Percentiles rank a stretch among this genome's conserved stretches.
Conservation (phyloP, 2,329 filamentous ascomycete species). For the Fusarium anthophilum region DNA sequence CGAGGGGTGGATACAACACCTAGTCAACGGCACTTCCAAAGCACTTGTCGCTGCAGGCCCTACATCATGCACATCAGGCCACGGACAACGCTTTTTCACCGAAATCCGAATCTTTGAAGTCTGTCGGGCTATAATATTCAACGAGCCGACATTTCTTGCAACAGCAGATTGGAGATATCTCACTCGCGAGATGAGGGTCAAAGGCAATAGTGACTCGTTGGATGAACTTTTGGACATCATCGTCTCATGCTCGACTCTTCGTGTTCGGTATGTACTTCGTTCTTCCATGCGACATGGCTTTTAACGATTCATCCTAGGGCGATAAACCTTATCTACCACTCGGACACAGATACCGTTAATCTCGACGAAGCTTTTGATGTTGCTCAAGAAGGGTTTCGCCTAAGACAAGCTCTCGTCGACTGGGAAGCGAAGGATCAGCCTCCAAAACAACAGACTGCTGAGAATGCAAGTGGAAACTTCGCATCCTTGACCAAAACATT, state of each 20-base stretch:
- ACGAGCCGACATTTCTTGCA: conserved; percentile 42
- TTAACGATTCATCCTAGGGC: not conserved
- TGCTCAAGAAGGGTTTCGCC: conserved; percentile 31
- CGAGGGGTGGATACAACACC: conserved; percentile 47
- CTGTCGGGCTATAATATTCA: conserved; percentile 46
- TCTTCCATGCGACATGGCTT: accelerated
- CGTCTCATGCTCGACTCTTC: conserved; percentile 44
- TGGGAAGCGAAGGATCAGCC: not conserved
- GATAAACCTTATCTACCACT: not conserved
- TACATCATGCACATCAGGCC: conserved; percentile 29
- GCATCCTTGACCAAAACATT: conserved; percentile 37
- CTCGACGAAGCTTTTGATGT: not conserved
- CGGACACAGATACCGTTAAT: accelerated
- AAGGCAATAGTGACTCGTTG: not conserved
- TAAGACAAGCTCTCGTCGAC: conserved; percentile 22
- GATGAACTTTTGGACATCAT: conserved; percentile 46
- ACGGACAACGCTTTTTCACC: conserved; percentile 42
- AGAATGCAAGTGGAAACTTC: conserved; percentile 1
- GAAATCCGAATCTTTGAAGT: conserved; percentile 47
- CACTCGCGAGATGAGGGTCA: not conserved
- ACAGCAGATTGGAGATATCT: conserved; percentile 35
- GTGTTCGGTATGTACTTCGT: conserved; percentile 40
- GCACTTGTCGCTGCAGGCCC: conserved; percentile 46
- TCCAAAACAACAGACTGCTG: accelerated
- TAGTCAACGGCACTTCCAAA: conserved; percentile 47